Base-by-base conservation (phyloP, 2,329 filamentous ascomycete genomes). In the Zymoseptoria pseudotritici region DNA sequence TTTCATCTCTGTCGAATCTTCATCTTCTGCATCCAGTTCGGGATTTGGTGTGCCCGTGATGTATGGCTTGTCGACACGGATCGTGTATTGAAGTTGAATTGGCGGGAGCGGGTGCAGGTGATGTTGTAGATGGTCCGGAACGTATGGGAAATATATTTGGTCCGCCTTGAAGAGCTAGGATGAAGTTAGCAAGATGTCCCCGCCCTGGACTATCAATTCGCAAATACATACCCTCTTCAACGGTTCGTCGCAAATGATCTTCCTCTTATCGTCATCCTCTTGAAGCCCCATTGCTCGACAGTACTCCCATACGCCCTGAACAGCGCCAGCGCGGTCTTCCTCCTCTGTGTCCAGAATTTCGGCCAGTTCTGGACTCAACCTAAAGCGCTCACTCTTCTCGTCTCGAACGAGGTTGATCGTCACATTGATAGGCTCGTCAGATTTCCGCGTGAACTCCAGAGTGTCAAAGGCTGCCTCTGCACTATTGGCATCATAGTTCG, bases 271-370 rank as follows among this genome's bases (percentile, higher is more conserved):
- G 61, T 97, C 93, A 65, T 96, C 92, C 72, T 97, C 93, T 73
- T 96, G 91, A 53, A 99, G 79, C 19, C 87, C 86, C 80, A 90
- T 89, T 20, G 89, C 82, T 67, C 90, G 87, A 66, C 96, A 89
- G 70, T 99, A 99, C 72, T 97, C 92, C 91, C 92, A 99, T 31
- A 99, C 83, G 13, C 89, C 92, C 81, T 95, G 90, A 26, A 96
- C 86, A 6, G 92, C 88, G 63, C 94, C 91, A 49, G 91, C 88
- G 29, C 91, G 87, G 26, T 94, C 93, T 55, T 91, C 93, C 74
- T 96, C 91, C 54, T 86, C 82, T 69, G 90, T 89, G 70, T 97
- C 94, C 19, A 97, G 80, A 13, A 97, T 83, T 55, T 95, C 89
- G 10, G 91, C 87, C 53, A 99, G 79, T 59, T 87, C 85, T 55